Base-by-base conservation (phyloP, 1,139 yeast species). In the Trichomonascaceae sp. region DNA sequence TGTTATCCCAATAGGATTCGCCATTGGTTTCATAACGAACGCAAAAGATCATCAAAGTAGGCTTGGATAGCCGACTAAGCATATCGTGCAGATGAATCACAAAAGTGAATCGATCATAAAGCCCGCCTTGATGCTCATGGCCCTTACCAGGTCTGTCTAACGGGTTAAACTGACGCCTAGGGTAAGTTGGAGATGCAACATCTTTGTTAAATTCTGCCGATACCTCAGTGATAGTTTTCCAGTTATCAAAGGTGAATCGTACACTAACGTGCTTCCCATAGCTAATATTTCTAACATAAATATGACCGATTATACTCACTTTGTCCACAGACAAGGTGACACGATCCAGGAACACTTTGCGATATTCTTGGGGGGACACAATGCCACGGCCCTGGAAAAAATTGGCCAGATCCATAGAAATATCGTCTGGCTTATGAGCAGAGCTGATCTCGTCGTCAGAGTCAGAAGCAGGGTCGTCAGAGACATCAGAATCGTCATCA, bases 1-100 rank as follows among this genome's bases (percentile, higher is more conserved):
- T 88, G 70, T 87, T 88, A 69, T 88, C 96, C 96, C 96, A 89
- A 65, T 66, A 80, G 61, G 84, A 91, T 32, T 69, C 66, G 24
- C 75, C 75, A 32, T 73, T 72, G 27, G 81, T 68, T 48, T 65
- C 66, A 66, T 82, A 88, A 54, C 81, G 77, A 44, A 87, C 77
- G 64, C 95, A 87, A 61, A 87, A 73, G 57, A 58, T 73, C 66
- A 68, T 64, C 32, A 27, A 27, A 27, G 32, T 27, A 10, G 32
- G 32, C 32, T 27, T 27, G 9, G 32, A 27, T 27, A 27, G 12
- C 10, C 32, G 5, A 8, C 10, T 27, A 8, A 27, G 32, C 56
- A 67, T 63, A 54, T 64, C 73, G 54, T 62, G 58, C 44, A 78
- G 64, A 49, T 73, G 71, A 57, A 78, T 69, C 51, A 71, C 71